Evolutionary conservation across 2,329 filamentous ascomycete genomes (phyloP).

Genomic region (Penicillium sp.): DNA sequence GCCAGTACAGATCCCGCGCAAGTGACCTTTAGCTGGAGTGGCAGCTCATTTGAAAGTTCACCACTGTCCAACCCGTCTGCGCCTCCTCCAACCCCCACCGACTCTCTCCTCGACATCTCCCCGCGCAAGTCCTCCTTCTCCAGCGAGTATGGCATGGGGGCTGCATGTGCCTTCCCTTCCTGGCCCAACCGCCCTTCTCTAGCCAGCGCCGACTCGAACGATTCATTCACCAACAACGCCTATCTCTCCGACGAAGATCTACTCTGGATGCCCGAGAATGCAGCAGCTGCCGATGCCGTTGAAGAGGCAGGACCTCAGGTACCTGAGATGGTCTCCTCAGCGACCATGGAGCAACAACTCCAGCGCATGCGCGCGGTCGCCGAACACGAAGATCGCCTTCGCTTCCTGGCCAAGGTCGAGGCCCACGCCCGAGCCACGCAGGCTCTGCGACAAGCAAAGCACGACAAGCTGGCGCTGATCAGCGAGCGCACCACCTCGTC

Average conservation of each 20-base stretch:
- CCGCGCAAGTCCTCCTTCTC: slow-evolving; percentile 46
- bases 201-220: slow-evolving; percentile 31
- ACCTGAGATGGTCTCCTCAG: slow-evolving; percentile 23
- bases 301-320: slow-evolving; percentile 29
- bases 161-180: slow-evolving; percentile 44
- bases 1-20: slow-evolving; percentile 24
- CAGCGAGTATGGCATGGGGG: slow-evolving; percentile 37
- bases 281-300: slow-evolving; percentile 27
- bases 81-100: slow-evolving; percentile 39
- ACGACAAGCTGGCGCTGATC: slow-evolving; percentile 28
- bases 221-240: slow-evolving; percentile 36
- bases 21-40: slow-evolving; percentile 22
- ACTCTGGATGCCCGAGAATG: slow-evolving; percentile 33
- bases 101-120: slow-evolving; percentile 41
- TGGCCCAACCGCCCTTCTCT: slow-evolving; percentile 45
- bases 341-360: slow-evolving; percentile 43
- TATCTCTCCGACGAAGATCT: slow-evolving; percentile 46
- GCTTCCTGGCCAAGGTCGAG: slow-evolving; percentile 42
- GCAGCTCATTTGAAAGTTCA: slow-evolving; percentile 27
- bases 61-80: slow-evolving; percentile 35
- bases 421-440: slow-evolving; percentile 43
- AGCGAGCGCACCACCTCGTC: slow-evolving; percentile 22
- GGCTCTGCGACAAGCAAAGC: slow-evolving; percentile 37
- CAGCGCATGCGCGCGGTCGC: slow-evolving; percentile 36
- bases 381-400: slow-evolving; percentile 38